Evolutionary conservation across 1,284 basidiomycete genomes (phyloP).

Genomic region (Ganoderma lingzhi): DNA sequence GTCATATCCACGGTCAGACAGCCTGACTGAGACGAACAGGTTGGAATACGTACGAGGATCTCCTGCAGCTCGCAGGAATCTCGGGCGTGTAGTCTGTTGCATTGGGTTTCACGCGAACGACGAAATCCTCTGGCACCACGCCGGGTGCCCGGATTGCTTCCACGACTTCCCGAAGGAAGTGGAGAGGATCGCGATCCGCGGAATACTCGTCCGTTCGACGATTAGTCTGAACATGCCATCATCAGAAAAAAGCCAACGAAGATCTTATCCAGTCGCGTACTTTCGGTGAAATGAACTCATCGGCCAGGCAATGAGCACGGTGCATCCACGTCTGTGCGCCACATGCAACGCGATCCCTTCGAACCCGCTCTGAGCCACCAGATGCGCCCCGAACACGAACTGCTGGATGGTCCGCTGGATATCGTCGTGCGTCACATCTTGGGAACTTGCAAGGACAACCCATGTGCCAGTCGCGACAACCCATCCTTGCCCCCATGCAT

Average conservation of each 20-base stretch:
- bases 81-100: constrained; percentile 79
- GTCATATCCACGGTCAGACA: not conserved
- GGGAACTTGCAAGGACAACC: constrained; percentile 71
- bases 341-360: constrained; percentile 92
- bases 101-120: constrained; percentile 89
- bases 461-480: constrained; percentile 53
- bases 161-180: constrained; percentile 73
- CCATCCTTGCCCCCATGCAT: constrained; percentile 15
- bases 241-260: too few relatives aligned
- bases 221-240: constrained; percentile 63
- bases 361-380: constrained; percentile 80
- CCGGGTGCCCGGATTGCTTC: constrained; percentile 59
- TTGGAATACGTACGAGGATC: constrained; percentile 62
- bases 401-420: constrained; percentile 67
- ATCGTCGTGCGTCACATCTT: constrained; percentile 64
- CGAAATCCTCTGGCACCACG: constrained; percentile 66
- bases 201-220: constrained; percentile 71
- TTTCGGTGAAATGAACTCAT: constrained; percentile 80
- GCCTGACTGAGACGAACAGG: not conserved
- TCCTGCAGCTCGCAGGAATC: constrained; percentile 41
- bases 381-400: constrained; percentile 77
- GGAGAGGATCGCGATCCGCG: constrained; percentile 55
- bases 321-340: constrained; percentile 83
- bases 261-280: constrained; percentile 50
- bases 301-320: constrained; percentile 12